These are phyloP conservation scores for Fusarium neocosmosporiellum DNA, from an alignment of 2,329 filamentous ascomycete species.

Conservation along the genomic window DNA sequence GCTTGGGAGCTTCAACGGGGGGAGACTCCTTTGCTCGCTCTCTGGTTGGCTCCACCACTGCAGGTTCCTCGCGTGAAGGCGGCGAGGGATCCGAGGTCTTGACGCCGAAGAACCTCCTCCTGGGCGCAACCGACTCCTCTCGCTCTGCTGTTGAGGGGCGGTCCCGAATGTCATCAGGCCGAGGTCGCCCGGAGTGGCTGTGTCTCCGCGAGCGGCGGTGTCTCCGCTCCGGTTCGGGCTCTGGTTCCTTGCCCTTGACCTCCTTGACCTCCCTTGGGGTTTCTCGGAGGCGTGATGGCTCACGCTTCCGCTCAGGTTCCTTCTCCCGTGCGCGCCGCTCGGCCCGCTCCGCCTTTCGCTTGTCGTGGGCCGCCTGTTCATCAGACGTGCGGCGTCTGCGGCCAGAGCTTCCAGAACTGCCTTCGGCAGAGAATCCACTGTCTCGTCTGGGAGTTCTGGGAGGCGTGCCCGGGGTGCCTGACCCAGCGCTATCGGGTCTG, in stretches of 20 bases:
- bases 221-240: constrained; percentile 37
- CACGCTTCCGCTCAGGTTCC: constrained; percentile 37
- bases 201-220: constrained; percentile 56
- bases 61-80: constrained; percentile 40
- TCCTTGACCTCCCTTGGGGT: constrained; percentile 33
- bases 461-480: constrained; percentile 49
- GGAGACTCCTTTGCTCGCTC: constrained; percentile 39
- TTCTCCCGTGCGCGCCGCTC: constrained; percentile 42
- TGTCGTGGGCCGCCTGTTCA: constrained; percentile 63
- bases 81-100: constrained; percentile 49
- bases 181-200: constrained; percentile 52
- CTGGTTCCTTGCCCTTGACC: constrained; percentile 46
- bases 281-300: constrained; percentile 24
- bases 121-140: constrained; percentile 37
- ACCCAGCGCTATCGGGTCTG: constrained; percentile 52
- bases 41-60: constrained; percentile 30
- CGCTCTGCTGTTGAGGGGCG: constrained; percentile 36
- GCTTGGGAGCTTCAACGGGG: constrained; percentile 46
- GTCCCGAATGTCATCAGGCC: constrained; percentile 47
- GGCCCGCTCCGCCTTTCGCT: constrained; percentile 58
- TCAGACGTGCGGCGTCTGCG: constrained; percentile 57
- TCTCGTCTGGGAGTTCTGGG: constrained; percentile 58
- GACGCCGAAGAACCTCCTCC: constrained; percentile 57
- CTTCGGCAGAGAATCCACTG: constrained; percentile 58
- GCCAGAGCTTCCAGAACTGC: constrained; percentile 48